Evolutionary conservation across 2,329 filamentous ascomycete species (phyloP).

Genomic region (Ramularia endophylla): DNA sequence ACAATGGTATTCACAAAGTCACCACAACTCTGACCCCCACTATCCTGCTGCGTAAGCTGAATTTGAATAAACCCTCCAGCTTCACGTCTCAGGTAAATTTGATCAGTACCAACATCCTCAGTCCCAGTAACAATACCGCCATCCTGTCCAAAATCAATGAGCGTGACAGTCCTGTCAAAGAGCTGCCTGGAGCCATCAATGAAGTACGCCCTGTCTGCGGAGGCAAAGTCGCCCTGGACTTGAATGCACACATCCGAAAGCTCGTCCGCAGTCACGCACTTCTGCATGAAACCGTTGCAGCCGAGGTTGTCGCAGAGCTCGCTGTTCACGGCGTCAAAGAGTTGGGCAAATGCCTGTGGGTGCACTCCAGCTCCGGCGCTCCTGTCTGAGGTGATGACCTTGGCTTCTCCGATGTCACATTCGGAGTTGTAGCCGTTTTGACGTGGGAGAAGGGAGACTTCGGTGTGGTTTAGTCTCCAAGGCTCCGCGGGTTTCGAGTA

Average conservation of each 20-base stretch:
- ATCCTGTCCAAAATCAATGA: background rate
- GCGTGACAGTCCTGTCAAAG: background rate
- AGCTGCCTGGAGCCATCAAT: background rate
- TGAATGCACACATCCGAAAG: background rate
- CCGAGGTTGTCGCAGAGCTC: background rate
- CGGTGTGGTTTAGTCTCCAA: too few relatives aligned
- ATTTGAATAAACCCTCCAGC: background rate
- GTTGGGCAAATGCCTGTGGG: background rate
- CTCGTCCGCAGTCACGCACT: background rate
- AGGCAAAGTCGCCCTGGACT: background rate
- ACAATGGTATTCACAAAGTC: background rate
- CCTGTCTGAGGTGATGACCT: background rate
- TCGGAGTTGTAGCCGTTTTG: background rate
- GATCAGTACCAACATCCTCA: background rate
- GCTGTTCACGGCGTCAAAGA: background rate
- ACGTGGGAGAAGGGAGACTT: background rate
- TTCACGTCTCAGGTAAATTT: background rate
- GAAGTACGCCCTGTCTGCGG: background rate
- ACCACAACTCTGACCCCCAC: background rate
- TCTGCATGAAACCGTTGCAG: background rate
- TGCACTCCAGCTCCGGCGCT: background rate
- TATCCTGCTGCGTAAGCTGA: background rate
- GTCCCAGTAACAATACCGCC: background rate
- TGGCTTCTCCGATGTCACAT: background rate
- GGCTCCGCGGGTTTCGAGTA: too few relatives aligned